Percentiles rank a stretch among this genome's conserved stretches.
These are phyloP conservation scores for Psilocybe sp. DNA, from an alignment of 768 basidiomycete species.

Conservation along the genomic window DNA sequence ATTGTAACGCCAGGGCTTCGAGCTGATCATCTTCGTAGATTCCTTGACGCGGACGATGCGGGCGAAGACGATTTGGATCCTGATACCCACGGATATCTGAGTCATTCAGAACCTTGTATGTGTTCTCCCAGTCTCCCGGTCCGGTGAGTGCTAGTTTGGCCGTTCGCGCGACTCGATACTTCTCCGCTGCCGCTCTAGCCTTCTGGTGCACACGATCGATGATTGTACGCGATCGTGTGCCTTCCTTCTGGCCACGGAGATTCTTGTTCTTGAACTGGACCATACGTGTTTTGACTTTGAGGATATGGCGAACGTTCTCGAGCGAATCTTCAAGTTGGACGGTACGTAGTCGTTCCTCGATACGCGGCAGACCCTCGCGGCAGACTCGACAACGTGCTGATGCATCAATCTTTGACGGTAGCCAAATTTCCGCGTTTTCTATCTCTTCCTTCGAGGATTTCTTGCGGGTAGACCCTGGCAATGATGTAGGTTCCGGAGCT, in stretches of 20 bases:
- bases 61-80: constrained; percentile 5
- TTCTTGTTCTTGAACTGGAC: constrained; percentile 20
- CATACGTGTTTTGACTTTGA: constrained; percentile 17
- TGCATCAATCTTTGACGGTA: constrained; percentile 1
- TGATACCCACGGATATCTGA: constrained; percentile 12
- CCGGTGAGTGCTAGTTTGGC: too few species aligned
- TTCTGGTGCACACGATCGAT: constrained; percentile 8
- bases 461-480: neutral
- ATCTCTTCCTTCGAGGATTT: too few species aligned
- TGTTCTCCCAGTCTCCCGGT: constrained; percentile 11
- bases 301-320: constrained; percentile 11
- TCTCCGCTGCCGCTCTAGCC: too few species aligned
- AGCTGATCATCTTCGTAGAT: constrained; percentile 15
- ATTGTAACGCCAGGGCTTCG: neutral
- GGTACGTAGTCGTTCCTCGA: constrained; percentile 18
- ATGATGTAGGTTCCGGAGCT: too few species aligned
- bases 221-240: constrained; percentile 18
- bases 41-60: constrained; percentile 8
- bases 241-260: constrained; percentile 17
- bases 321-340: constrained; percentile 21
- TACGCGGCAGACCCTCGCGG: constrained; percentile 1
- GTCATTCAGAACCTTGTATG: constrained; percentile 2
- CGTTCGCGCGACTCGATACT: too few species aligned
- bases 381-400: constrained; percentile 2
- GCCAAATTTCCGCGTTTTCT: constrained; percentile 5